Base-by-base conservation (phyloP, 2,329 filamentous ascomycete species). In the Colletotrichum costaricense region DNA sequence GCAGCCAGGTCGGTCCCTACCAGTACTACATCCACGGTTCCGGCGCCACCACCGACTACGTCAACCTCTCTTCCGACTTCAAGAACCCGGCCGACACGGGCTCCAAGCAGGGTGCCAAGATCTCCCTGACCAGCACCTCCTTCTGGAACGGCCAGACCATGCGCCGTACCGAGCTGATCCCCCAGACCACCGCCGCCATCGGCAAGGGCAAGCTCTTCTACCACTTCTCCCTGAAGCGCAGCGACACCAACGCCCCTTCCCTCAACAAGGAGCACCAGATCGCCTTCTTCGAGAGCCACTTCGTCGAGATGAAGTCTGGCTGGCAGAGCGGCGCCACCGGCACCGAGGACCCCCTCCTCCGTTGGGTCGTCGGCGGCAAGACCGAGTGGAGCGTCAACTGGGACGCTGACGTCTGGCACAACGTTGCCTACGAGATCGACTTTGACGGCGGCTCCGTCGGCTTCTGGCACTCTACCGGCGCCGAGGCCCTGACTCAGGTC, bases 1-100 rank as follows among this genome's bases (percentile, higher is more conserved):
- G 86, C n/a, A 93, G 90, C 80, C 88, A 92, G 81, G 89, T 93
- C 77, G 91, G 91, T 1, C 88, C 90, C 0, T 94, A 93, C 82
- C 92, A 94, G 81, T 94, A 93, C 86, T 94, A 94, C 84, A 94
- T 94, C 79, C 93, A 94, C 83, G 93, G 93, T 46, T 82, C 84
- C 14, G 87, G 86, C 11, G 63, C 83, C 1, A 86, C 90, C 9
- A 86, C 85, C 42, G 83, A 88, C 77, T 93, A 94, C 81, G 86
- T 94, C 76, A 90, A 90, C 77, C 84, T 93, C 2, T 88, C 86
- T 1, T 80, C 89, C 0, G 81, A 83, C 73, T 91, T 86, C 86
- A 93, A 92, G 84, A 94, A 93, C 82, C 89, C 91, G 0, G 89
- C 88, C 76, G 92, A 94, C 80, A 85, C 84, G 0, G 85, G 84